Base-by-base conservation (phyloP, 2,329 filamentous ascomycete species). In the Mycosphaerella sp. region DNA sequence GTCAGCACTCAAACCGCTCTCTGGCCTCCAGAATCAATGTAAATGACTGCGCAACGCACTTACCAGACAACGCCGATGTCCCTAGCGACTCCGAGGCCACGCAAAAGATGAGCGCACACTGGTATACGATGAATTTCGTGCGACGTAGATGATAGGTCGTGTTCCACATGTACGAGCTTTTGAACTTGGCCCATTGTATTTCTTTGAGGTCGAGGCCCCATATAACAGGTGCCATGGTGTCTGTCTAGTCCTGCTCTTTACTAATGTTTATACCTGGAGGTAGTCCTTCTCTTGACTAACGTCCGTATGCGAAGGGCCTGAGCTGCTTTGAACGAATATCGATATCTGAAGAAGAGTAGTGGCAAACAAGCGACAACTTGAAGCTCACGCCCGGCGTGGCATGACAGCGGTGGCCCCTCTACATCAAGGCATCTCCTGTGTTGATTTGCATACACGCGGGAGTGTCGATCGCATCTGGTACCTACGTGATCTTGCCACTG, bases 51-150 rank as follows among this genome's bases (percentile, higher is more conserved):
- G 14, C 14, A 17, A 17, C 14, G 14, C 14, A 59, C 64, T 41
- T 70, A 81, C 78, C 75, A 55, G 76, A 78, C 21, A 82, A 64
- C 2, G 75, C 77, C 2, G 77, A 77, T 1, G 79, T 82, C 3
- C 79, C 80, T 4, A 82, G 68, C 2, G 77, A 79, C 62, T 82
- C 79, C 2, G 78, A 80, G 26, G 78, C 73, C 11, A 81, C 78
- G 58, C 77, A 79, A 56, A 77, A 71, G 47, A 82, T 80, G 77
- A 82, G 78, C 57, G 80, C 79, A 53, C 76, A 69, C 64, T 82
- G 80, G 62, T 83, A 83, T 53, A 82, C 74, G 56, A 80, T 75
- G 72, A 83, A 81, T 61, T 80, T 82, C 7, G 77, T 79, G 17
- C 77, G 72, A 42, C 80, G 76, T 2, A 80, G 67, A 64, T 82